Evolutionary conservation across 1,284 basidiomycete genomes (phyloP).

Genomic region (Leccinum holopus): DNA sequence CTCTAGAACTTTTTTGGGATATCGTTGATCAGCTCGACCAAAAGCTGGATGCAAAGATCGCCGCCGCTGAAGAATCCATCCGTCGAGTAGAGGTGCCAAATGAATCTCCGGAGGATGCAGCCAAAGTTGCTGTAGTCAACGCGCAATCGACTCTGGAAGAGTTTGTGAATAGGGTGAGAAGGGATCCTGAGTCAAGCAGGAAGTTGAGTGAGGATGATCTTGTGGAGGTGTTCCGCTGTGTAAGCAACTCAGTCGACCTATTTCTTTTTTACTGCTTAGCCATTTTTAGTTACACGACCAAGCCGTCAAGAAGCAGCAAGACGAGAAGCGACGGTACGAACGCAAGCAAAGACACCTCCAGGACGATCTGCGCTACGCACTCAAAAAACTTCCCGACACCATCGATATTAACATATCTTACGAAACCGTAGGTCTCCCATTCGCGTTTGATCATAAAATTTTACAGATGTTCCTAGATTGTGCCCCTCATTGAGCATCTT

Average conservation of each 20-base stretch:
- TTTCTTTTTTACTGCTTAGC: conserved; percentile 9
- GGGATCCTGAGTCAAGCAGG: conserved; percentile 46
- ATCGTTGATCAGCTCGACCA: conserved; percentile 84
- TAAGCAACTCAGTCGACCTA: conserved; percentile 39
- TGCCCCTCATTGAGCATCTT: conserved; percentile 75
- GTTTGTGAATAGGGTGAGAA: conserved; percentile 59
- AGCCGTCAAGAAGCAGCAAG: conserved; percentile 72
- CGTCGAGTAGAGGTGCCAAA: conserved; percentile 43
- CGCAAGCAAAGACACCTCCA: conserved; percentile 83
- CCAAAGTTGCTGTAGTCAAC: conserved; percentile 38
- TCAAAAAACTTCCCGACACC: conserved; percentile 84
- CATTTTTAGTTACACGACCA: conserved; percentile 62
- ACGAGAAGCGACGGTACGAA: conserved; percentile 80
- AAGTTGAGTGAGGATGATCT: conserved; percentile 55
- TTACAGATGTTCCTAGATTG: conserved; percentile 43
- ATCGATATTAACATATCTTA: conserved; percentile 73
- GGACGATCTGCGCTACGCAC: conserved; percentile 94
- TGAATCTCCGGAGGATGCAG: conserved; percentile 33
- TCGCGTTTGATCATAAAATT: neutral
- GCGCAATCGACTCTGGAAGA: conserved; percentile 61
- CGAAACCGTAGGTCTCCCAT: conserved; percentile 61
- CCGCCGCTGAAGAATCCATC: conserved; percentile 60
- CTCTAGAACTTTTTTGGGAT: conserved; percentile 97
- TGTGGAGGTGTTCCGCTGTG: conserved; percentile 63
- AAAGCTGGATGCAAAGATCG: conserved; percentile 76